A percentile compares a stretch with the other conserved stretches of the same genome.
These are phyloP conservation scores for Trichoderma gracile DNA, from an alignment of 2,329 filamentous ascomycete genomes.

Conservation along the genomic window DNA sequence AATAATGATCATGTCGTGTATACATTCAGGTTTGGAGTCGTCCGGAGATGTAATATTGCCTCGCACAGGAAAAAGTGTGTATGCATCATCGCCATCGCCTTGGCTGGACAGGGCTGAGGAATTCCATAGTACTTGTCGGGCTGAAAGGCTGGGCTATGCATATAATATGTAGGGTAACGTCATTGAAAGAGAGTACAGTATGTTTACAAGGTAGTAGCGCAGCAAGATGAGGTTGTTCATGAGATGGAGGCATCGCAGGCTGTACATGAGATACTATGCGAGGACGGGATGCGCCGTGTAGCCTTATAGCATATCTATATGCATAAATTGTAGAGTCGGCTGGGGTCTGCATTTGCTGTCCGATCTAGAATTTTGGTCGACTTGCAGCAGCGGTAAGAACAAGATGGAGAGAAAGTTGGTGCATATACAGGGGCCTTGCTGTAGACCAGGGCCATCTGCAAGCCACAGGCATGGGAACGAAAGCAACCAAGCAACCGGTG, in stretches of 20 bases:
- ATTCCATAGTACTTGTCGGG: background rate
- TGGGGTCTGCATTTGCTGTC: background rate
- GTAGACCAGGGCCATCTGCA: conserved; percentile 2
- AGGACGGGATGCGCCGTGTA: too few species aligned
- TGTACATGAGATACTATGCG: too few species aligned
- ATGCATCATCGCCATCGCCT: background rate
- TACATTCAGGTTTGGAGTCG: background rate
- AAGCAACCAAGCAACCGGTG: background rate
- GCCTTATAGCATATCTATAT: background rate
- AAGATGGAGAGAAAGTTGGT: background rate
- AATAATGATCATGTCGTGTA: background rate
- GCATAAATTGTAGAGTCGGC: background rate
- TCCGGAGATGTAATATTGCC: background rate
- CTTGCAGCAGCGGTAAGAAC: background rate
- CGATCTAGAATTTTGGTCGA: background rate
- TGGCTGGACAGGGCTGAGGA: conserved; percentile 3
- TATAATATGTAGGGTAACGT: background rate
- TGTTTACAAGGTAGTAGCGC: too few species aligned
- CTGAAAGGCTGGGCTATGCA: background rate
- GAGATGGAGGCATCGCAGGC: too few species aligned
- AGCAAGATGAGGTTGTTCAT: too few species aligned
- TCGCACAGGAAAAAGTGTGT: background rate
- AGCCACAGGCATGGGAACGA: conserved; percentile 2
- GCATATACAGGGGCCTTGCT: background rate
- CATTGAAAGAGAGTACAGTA: too few species aligned